Base-by-base conservation (phyloP, 495 filamentous ascomycete genomes). In the Aspergillus nidulans region DNA sequence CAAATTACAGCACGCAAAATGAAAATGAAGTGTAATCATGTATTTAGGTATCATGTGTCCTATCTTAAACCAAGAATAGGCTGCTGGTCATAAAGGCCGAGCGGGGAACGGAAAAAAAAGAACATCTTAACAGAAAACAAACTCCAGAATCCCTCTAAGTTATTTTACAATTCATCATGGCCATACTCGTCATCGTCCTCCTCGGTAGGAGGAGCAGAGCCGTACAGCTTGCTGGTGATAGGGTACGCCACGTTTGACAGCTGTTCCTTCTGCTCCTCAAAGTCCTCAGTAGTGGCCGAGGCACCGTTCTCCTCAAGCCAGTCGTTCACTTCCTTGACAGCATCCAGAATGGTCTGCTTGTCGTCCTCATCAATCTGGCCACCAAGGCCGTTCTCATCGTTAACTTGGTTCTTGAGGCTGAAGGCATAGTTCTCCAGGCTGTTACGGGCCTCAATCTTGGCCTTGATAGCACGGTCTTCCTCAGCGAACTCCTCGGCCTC, bases 211-310 rank as follows among this genome's bases (percentile, higher is more conserved):
- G 82, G 82, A 58, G 78, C 83, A 63, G 82, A 83, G 67, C 85
- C 79, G 77, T 98, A 95, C 49, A 95, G 77, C 83, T 99, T 99
- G 80, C 88, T 92, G 65, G 94, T 99, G 77, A 99, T 99, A 30
- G 94, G 94, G 78, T 97, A 97, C 20, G 94, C 94, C 52, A 97
- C 89, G 74, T 86, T 85, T 64, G 88, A 92, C 60, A 99, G 85
- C 81, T 96, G 96, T 87, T 99, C 92, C 82, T 92, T 95, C 79
- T 97, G 92, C 84, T 99, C 94, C 71, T 96, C 90, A 63, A 97
- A 97, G 78, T 97, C 94, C 80, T 97, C 95, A 49, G 85, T 79
- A 56, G 80, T 83, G 54, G 94, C 94, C 47, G 88, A 88, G 55
- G 83, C 82, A 58, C 84, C 91, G 77, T 97, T 94, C 84, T 97